Percentiles rank a stretch among this genome's conserved stretches.
phyloP scores from a whole-genome alignment of 108 stramenopile genomes.

The Fistulifera solaris region DNA sequence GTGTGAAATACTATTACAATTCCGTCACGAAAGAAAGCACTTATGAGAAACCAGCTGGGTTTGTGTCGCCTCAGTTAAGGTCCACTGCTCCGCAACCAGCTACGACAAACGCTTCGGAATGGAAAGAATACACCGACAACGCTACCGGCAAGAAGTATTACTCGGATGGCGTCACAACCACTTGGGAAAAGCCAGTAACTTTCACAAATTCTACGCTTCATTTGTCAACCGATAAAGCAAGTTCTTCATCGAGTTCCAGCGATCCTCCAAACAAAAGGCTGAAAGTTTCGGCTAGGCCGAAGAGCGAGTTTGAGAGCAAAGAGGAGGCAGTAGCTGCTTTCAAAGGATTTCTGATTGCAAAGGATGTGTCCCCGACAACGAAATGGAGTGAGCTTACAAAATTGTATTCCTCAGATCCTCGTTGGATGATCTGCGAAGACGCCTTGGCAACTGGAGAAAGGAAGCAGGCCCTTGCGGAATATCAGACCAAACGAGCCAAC shows the following conservation, averaged over 20 bases:
- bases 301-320: conserved; percentile 43
- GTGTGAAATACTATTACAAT: conserved; percentile 63
- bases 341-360: conserved; percentile 70
- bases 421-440: conserved; percentile 54
- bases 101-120: conserved; percentile 19
- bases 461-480: conserved; percentile 78
- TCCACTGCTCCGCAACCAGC: conserved; percentile 4
- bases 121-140: conserved; percentile 60
- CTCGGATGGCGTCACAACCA: conserved; percentile 66
- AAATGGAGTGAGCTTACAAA: conserved; percentile 75
- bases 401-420: conserved; percentile 44
- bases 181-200: conserved; percentile 64
- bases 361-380: conserved; percentile 47
- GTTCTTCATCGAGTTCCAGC: no score
- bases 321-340: conserved; percentile 70
- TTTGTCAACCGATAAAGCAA: background rate
- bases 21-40: conserved; percentile 41
- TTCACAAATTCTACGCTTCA: conserved; percentile 11
- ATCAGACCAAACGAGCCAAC: conserved; percentile 81
- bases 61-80: conserved; percentile 9
- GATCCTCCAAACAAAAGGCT: conserved; percentile 27
- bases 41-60: conserved; percentile 42
- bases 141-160: conserved; percentile 67
- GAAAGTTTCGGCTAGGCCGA: conserved; percentile 15
- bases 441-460: conserved; percentile 56